Percentiles rank a stretch among this genome's conserved stretches.
These are phyloP conservation scores for Neonectria ditissima DNA, from an alignment of 2,329 filamentous ascomycete genomes.

Conservation along the genomic window DNA sequence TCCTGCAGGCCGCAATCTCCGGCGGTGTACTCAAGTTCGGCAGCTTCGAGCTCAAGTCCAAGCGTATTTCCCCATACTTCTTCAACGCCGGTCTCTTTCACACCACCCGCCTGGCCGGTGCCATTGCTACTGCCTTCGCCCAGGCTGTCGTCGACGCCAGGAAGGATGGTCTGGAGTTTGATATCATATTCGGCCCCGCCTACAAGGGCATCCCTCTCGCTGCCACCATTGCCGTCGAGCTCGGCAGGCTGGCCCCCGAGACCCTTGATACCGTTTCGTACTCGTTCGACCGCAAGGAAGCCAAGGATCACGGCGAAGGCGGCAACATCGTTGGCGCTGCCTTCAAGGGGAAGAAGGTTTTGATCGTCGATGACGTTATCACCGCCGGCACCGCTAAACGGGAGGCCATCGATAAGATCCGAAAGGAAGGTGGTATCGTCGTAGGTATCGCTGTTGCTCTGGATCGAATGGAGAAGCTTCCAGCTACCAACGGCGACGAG, in stretches of 20 bases:
- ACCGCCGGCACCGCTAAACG: conserved; percentile 94
- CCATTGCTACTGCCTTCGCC: conserved; percentile 86
- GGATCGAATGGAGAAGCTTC: conserved; percentile 87
- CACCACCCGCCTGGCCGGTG: conserved; percentile 79
- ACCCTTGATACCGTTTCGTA: conserved; percentile 81
- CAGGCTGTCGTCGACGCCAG: conserved; percentile 67
- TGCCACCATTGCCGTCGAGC: conserved; percentile 79
- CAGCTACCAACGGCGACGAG: conserved; percentile 72
- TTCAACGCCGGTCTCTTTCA: conserved; percentile 97
- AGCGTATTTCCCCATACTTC: conserved; percentile 93
- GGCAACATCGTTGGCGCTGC: conserved; percentile 91
- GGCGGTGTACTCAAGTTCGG: conserved; percentile 83
- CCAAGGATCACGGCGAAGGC: conserved; percentile 95
- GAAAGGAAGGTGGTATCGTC: conserved; percentile 84
- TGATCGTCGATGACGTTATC: conserved; percentile 97
- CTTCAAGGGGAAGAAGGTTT: conserved; percentile 84
- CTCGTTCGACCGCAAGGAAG: conserved; percentile 95
- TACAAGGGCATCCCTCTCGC: conserved; percentile 98
- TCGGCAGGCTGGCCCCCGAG: conserved; percentile 74
- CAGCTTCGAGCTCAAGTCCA: conserved; percentile 90
- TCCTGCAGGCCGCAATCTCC: conserved; percentile 76
- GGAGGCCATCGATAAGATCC: conserved; percentile 91
- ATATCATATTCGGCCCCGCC: conserved; percentile 91
- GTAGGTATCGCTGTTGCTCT: conserved; percentile 90
- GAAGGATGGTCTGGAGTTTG: conserved; percentile 68